Evolutionary conservation across 1,139 yeast species (phyloP).

Genomic region (Scheffersomyces insectosa): DNA sequence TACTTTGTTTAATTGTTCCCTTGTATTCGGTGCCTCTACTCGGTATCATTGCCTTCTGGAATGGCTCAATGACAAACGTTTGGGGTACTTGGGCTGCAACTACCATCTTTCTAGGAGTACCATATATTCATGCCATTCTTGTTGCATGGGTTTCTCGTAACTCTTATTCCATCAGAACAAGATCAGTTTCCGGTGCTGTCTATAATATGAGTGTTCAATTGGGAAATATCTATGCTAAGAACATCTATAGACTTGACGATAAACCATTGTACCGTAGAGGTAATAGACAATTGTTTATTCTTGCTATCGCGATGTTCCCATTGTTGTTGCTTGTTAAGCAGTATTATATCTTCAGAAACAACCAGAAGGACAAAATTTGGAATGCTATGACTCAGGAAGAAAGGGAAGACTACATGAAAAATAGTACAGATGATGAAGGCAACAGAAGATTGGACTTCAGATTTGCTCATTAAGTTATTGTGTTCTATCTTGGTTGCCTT

Average conservation of each 20-base stretch:
- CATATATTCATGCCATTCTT: slow-evolving; percentile 13
- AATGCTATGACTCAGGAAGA: slow-evolving; percentile 46
- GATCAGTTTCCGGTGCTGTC: slow-evolving; percentile 18
- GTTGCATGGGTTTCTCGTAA: slow-evolving; percentile 19
- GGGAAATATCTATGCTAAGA: slow-evolving; percentile 13
- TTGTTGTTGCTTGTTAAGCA: slow-evolving; percentile 10
- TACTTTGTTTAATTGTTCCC: slow-evolving; percentile 11
- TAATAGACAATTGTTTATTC: slow-evolving; percentile 12
- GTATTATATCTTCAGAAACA: slow-evolving; percentile 52
- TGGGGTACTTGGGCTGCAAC: slow-evolving; percentile 21
- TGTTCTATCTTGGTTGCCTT: too few species aligned
- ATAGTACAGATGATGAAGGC: slow-evolving; percentile 48
- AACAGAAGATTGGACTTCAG: slow-evolving; percentile 57
- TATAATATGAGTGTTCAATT: slow-evolving; percentile 17
- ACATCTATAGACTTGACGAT: slow-evolving; percentile 15
- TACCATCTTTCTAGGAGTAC: slow-evolving; percentile 14
- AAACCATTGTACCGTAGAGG: slow-evolving; percentile 18
- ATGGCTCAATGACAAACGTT: slow-evolving; percentile 14
- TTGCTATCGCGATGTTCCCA: slow-evolving; percentile 12
- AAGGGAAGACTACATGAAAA: slow-evolving; percentile 41
- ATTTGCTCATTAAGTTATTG: slow-evolving; percentile 19
- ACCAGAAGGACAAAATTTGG: slow-evolving; percentile 49
- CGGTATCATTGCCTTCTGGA: slow-evolving; percentile 18
- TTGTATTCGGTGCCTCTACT: slow-evolving; percentile 11
- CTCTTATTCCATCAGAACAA: slow-evolving; percentile 15